Base-by-base conservation (phyloP, 2,329 filamentous ascomycete genomes). In the Epichloe aotearoae region DNA sequence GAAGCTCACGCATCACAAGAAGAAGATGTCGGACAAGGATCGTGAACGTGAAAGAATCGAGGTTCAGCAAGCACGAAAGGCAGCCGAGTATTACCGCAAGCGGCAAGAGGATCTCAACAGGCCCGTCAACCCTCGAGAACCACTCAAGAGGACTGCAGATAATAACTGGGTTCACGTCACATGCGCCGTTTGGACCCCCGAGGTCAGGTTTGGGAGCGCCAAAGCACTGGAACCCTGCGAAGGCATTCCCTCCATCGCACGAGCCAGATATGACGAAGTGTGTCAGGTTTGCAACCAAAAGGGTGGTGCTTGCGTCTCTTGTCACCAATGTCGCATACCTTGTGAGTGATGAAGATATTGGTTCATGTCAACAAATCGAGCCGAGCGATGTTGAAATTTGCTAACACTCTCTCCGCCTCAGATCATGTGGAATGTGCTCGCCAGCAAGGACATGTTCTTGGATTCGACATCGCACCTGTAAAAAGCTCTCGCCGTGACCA, bases 161-260 rank as follows among this genome's bases (percentile, higher is more conserved):
- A 97, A 97, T 69, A 97, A 97, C 62, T 98, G 93, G 93, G 88
- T 96, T 15, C 93, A 98, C 64, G 88, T 97, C 30, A 84, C 85
- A 38, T 98, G 93, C 62, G 90, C 93, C 1, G 74, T 95, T 17
- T 97, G 88, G 82, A 90, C 86, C 11, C 83, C 88, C 0, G 93
- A 98, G 66, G 84, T 95, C 60, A 93, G 90, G 62, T 98, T 96
- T 66, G 90, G 86, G 55, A 87, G 87, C 59, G 85, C 89, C 17
- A 82, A 83, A 60, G 81, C 85, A 17, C 71, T 98, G 36, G 86
- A 89, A 58, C 84, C 89, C 34, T 89, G 87, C 2, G 93, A 98
- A 69, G 91, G 91, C 19, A 88, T 98, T 56, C 85, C 86, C 4
- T 83, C 86, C 6, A 90, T 98, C 52, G 79, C 86, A 1, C 74